Base-by-base conservation (phyloP, 768 basidiomycete genomes). In the Phaeolepiota aurea region DNA sequence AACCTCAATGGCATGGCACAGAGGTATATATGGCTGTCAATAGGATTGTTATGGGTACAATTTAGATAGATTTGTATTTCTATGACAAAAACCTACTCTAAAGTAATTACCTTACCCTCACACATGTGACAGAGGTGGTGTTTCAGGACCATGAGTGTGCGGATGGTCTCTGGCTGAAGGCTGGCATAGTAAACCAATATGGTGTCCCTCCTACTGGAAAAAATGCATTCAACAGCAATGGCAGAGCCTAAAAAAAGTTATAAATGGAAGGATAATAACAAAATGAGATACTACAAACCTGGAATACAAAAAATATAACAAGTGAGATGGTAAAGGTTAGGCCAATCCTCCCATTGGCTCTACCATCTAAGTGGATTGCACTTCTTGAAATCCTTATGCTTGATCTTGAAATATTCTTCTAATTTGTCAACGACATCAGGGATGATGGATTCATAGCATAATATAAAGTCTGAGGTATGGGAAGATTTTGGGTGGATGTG, bases 91-190 rank as follows among this genome's bases (percentile, higher is more conserved):
- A n/a, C n/a, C n/a, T n/a, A n/a, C n/a, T n/a, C n/a, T n/a, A n/a
- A n/a, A n/a, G n/a, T n/a, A n/a, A n/a, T n/a, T n/a, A n/a, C n/a
- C n/a, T n/a, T n/a, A n/a, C n/a, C n/a, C n/a, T n/a, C n/a, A n/a
- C n/a, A n/a, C n/a, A n/a, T n/a, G n/a, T n/a, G n/a, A 51, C n/a
- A 18, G 19, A 30, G 20, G 38, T 30, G 30, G 36, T 38, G 37
- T 20, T 38, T 38, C 3, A 38, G 18, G 13, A 38, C 18, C 37
- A 38, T 38, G 14, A 38, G 37, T 13, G 37, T 22, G 15, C 37
- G 13, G 23, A 56, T 54, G 5, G 50, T 54, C 10, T 54, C 42
- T 22, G 53, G 44, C 41, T 47, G 47, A 28, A 56, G 38, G 22
- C 51, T 50, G 7, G 48, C 49, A 14, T 45, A 38, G 5, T 44